Conservation (phyloP, 2,329 filamentous ascomycete genomes). For the Diaporthe destruens region DNA sequence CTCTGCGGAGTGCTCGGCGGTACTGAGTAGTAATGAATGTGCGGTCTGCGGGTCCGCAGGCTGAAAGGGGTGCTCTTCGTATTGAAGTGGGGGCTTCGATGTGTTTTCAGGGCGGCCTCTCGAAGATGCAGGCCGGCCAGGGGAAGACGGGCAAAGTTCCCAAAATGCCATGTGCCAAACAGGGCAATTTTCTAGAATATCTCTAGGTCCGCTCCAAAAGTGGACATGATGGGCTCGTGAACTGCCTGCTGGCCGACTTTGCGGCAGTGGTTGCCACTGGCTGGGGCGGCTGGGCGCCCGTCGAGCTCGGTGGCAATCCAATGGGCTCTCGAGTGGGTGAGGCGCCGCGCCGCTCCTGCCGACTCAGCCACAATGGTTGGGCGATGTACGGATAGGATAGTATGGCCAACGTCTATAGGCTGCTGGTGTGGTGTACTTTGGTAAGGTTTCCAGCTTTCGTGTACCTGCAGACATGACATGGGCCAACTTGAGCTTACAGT, state of each 20-base stretch:
- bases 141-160: background rate
- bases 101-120: slow-evolving; percentile 29
- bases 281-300: background rate
- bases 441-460: slow-evolving; percentile 9
- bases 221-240: slow-evolving; percentile 13
- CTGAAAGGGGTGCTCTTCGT: slow-evolving; percentile 6
- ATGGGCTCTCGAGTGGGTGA: slow-evolving; percentile 12
- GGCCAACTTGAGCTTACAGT: slow-evolving; percentile 11
- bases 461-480: slow-evolving; percentile 21
- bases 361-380: slow-evolving; percentile 31
- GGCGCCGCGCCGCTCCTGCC: slow-evolving; percentile 18
- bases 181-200: slow-evolving; percentile 32
- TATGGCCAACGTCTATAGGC: background rate
- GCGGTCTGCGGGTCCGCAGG: slow-evolving; percentile 20
- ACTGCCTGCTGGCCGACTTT: background rate
- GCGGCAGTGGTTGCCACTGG: background rate
- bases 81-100: slow-evolving; percentile 6
- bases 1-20: slow-evolving; percentile 4
- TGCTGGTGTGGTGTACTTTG: background rate
- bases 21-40: background rate
- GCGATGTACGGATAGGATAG: no score
- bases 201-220: slow-evolving; percentile 4
- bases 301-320: slow-evolving; percentile 22
- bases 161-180: slow-evolving; percentile 21
- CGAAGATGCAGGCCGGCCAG: background rate